Base-by-base conservation (phyloP, 2,329 filamentous ascomycete genomes). In the Saccharata proteae region DNA sequence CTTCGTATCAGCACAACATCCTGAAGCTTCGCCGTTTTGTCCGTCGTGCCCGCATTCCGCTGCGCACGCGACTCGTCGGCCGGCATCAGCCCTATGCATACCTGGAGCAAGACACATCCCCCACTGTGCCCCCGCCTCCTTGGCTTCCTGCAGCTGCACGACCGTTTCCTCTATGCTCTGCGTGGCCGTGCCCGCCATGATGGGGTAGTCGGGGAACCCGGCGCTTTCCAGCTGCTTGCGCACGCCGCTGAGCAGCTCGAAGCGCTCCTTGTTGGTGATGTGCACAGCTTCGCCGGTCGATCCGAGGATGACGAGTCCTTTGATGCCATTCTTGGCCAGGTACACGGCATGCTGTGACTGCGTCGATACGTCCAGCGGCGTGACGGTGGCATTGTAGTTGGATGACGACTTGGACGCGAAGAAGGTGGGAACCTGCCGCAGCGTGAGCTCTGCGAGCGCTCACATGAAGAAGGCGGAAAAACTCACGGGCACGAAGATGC, bases 251-350 rank as follows among this genome's bases (percentile, higher is more conserved):
- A 75, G 57, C 22, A 74, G 52, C 20, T 55, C 48, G 23, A 48
- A 51, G 11, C 71, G 65, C 40, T 75, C 70, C 4, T 47, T 38
- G n/a, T 56, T 55, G 9, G 64, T 59, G 11, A 74, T 52, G 47
- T 73, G 70, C 22, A 74, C 63, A 1, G 67, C 66, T 47, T 75
- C 71, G 28, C 71, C 71, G 0, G 71, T 74, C 30, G 61, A 69
- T 9, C 71, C 71, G 22, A 74, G 61, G 15, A 74, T 56, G 16
- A 74, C 66, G 18, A 74, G 55, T 18, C 71, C 71, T 12, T 56
- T 56, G 46, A 75, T 65, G 32, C 71, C 71, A 19, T 58, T 55
- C 24, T 58, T 55, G 17, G 69, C 69, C 26, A 75, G 64, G 51
- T 68, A 70, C 13, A 75, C 45, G 6, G 62, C 61, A 56, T 75